These are phyloP conservation scores for Trifolium subterraneum DNA, from an alignment of 306 rosid species.

Conservation along the genomic window DNA sequence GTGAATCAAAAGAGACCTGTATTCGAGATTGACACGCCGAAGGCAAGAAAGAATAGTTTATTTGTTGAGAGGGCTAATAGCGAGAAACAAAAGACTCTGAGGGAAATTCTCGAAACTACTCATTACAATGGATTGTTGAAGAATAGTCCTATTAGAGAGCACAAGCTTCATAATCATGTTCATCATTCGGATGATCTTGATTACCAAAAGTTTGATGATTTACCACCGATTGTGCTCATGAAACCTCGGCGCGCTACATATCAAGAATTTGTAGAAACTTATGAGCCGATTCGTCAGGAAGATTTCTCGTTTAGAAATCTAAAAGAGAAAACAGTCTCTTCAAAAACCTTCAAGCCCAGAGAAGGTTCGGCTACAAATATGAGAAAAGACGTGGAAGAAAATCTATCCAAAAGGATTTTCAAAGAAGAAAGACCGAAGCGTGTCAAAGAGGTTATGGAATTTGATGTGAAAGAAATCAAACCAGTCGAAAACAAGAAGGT, in stretches of 20 bases:
- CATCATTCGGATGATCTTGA: slow-evolving; percentile 32
- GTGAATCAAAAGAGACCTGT: slow-evolving; percentile 56
- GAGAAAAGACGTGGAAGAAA: slow-evolving; percentile 45
- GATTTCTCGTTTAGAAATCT: slow-evolving; percentile 50
- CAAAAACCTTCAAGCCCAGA: slow-evolving; percentile 42
- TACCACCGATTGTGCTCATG: slow-evolving; percentile 76
- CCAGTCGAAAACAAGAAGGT: slow-evolving; percentile 54
- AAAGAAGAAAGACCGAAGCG: slow-evolving; percentile 49
- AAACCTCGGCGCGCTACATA: slow-evolving; percentile 59
- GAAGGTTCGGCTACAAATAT: slow-evolving; percentile 52
- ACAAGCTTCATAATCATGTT: slow-evolving; percentile 31
- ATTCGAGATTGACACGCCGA: slow-evolving; percentile 61
- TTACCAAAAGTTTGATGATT: slow-evolving; percentile 41
- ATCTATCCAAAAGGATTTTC: slow-evolving; percentile 46
- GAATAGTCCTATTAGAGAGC: slow-evolving; percentile 50
- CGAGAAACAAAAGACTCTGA: slow-evolving; percentile 56
- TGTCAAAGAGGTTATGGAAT: slow-evolving; percentile 43
- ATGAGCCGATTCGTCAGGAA: slow-evolving; percentile 42
- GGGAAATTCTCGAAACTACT: slow-evolving; percentile 74
- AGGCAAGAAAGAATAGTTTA: slow-evolving; percentile 47
- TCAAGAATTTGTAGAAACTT: slow-evolving; percentile 34
- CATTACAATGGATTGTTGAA: slow-evolving; percentile 64
- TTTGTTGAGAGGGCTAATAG: slow-evolving; percentile 46
- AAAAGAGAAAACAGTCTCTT: slow-evolving; percentile 49
- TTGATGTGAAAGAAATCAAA: slow-evolving; percentile 53